Evolutionary conservation across 2,329 filamentous ascomycete genomes (phyloP).

Genomic region (Curvularia sp.): DNA sequence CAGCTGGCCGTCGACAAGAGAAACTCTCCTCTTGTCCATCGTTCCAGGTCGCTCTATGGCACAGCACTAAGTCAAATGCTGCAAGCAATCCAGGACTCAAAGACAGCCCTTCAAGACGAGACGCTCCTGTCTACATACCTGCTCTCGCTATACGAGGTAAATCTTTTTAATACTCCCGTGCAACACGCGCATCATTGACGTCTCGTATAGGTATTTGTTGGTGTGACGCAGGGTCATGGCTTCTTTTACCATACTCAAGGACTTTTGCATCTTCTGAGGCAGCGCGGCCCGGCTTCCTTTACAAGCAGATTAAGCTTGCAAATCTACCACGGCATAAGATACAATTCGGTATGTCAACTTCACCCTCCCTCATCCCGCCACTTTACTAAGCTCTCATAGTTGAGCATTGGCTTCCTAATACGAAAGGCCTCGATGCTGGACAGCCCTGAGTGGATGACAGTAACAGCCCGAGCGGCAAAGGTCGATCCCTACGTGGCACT

Average conservation of each 20-base stretch:
- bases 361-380: background rate
- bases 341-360: conserved; percentile 39
- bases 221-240: conserved; percentile 43
- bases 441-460: conserved; percentile 42
- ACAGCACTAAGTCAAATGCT: conserved; percentile 45
- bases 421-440: conserved; percentile 49
- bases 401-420: conserved; percentile 46
- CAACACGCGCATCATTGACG: conserved; percentile 1
- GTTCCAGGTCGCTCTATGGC: conserved; percentile 47
- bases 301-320: conserved; percentile 40
- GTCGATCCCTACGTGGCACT: conserved; percentile 45
- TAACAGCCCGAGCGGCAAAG: conserved; percentile 42
- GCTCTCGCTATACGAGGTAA: conserved; percentile 46
- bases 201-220: conserved; percentile 43
- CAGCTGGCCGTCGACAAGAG: conserved; percentile 46
- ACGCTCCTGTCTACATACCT: conserved; percentile 47
- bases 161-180: background rate
- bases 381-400: conserved; percentile 27
- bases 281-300: conserved; percentile 45
- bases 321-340: conserved; percentile 47
- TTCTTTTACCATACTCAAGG: conserved; percentile 51
- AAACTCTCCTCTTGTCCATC: conserved; percentile 40
- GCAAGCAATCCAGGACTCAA: conserved; percentile 39
- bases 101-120: conserved; percentile 41
- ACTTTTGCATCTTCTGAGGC: conserved; percentile 40